Evolutionary conservation across 2,329 filamentous ascomycete species (phyloP), one percentile per base, ranked within the genome.

Genomic region (Claviceps cyperi): DNA sequence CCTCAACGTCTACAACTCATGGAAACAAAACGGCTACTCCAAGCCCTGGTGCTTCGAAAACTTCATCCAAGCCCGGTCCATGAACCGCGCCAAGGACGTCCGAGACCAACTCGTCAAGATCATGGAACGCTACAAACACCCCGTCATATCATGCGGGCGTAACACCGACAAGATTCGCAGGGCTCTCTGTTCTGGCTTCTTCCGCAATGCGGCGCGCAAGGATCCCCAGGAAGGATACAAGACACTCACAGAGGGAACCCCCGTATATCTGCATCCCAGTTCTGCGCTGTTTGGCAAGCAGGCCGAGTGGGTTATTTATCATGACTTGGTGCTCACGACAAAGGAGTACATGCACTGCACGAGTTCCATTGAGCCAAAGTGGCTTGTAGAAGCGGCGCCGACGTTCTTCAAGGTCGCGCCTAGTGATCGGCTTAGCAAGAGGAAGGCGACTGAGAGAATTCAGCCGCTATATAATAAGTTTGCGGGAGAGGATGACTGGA

Each of bases 331-430:
- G 7, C 76, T 97, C 59, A 98, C 92, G 22, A 94, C 86, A 22
- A 91, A 94, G 70, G 92, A 98, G 69, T 98, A 97, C 67, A 97
- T 98, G 92, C 90, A 95, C 61, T 86, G 80, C 63, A 92, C 89
- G 14, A 95, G 88, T 3, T 78, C 79, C 4, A 97, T 98, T 60
- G 92, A 98, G 68, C 91, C 92, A 8, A 95, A 94, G 62, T 84
- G 81, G 81, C 77, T 98, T 21, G 89, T 97, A 1, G 90, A 96
- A 60, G 91, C 90, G 13, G 92, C 94, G n/a, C 92, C 94, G 9
- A 96, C 89, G 0, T 98, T 97, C 72, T 98, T 97, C 80, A 95
- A 94, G 76, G 88, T 97, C 4, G 91, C 92, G 17, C 82, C 86
- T 0, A 91, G 84, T 37, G 88, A 96, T 63, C 75, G 80, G 50